These are phyloP conservation scores for Diplodia sapinea DNA, from an alignment of 2,329 filamentous ascomycete species.

Conservation along the genomic window DNA sequence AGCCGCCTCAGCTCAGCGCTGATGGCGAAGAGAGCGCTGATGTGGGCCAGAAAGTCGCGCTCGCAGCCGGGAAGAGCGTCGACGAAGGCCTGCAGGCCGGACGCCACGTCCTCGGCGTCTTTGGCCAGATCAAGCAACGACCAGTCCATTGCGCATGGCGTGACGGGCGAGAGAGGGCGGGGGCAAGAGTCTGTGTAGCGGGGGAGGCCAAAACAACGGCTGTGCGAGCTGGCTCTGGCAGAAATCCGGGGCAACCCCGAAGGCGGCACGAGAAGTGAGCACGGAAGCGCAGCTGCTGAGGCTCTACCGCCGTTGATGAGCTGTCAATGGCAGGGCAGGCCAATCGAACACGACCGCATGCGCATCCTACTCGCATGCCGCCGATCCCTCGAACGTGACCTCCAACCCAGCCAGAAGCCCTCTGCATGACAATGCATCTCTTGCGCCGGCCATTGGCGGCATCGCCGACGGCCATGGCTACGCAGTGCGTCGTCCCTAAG, in stretches of 20 bases:
- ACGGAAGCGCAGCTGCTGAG: conserved; percentile 12
- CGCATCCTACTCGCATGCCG: conserved; percentile 26
- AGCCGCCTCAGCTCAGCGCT: conserved; percentile 58
- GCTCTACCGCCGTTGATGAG: conserved; percentile 28
- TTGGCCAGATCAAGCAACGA: conserved; percentile 51
- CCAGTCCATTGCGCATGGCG: conserved; percentile 46
- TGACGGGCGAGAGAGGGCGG: conserved; percentile 34
- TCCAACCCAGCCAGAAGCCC: conserved; percentile 7
- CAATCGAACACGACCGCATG: conserved; percentile 26
- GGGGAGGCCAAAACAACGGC: conserved; percentile 16
- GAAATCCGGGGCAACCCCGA: conserved; percentile 24
- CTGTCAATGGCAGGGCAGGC: conserved; percentile 29
- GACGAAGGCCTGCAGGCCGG: conserved; percentile 57
- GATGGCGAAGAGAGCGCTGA: conserved; percentile 62
- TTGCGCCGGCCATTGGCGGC: conserved; percentile 26
- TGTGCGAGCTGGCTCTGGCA: background rate
- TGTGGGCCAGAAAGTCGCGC: conserved; percentile 59
- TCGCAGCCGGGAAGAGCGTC: conserved; percentile 57
- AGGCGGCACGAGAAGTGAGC: conserved; percentile 22
- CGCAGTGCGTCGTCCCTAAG: conserved; percentile 6
- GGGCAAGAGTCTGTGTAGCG: conserved; percentile 28
- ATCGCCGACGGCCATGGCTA: conserved; percentile 7
- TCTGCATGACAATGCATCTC: conserved; percentile 30
- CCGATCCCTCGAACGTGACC: conserved; percentile 28
- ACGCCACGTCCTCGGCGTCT: conserved; percentile 60